Evolutionary conservation across 2,329 filamentous ascomycete genomes (phyloP), one percentile per base, ranked within the genome.

Genomic region (Ophiocordyceps unilateralis): DNA sequence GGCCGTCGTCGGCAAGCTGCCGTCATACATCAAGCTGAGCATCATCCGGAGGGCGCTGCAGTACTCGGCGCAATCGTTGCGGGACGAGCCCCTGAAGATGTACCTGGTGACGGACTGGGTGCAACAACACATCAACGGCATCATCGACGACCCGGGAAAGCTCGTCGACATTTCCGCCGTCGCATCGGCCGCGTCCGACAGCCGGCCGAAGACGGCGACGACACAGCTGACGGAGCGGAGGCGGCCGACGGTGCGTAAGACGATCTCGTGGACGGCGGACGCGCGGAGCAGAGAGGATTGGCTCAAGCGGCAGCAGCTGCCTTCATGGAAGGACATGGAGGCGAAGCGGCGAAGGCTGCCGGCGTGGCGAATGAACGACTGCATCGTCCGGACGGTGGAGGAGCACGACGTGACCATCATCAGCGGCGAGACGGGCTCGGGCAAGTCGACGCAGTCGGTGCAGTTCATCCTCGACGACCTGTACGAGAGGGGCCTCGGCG

Each of bases 361-460:
- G 3, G 91, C 91, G 2, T 98, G 91, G 91, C 74, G 76, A 46
- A 76, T 91, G 52, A 78, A 76, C 51, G 78, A 89, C 19, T 68
- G 72, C 1, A 84, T 98, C 24, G 76, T 96, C 10, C 60, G 73
- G 19, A 82, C 83, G 0, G 83, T 98, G 41, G 72, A 72, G 37
- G 66, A 70, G 5, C 78, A 89, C 54, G 81, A 95, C 59, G 87
- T 98, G 41, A 94, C 86, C 1, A 95, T 98, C 53, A 91, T 98
- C 52, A 93, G 88, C 38, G 91, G 91, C 51, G 91, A 96, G 63
- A 98, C 91, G 4, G 91, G 91, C 43, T 94, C 86, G 17, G 91
- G 91, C 55, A 98, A 98, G 62, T 94, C 85, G 41, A 96, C 91
- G 1, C 91, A 98, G 59, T 91, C 86, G 2, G 86, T 96, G 28